phyloP scores from a whole-genome alignment of 768 basidiomycete genomes.

The Coprinopsis cinerea region DNA sequence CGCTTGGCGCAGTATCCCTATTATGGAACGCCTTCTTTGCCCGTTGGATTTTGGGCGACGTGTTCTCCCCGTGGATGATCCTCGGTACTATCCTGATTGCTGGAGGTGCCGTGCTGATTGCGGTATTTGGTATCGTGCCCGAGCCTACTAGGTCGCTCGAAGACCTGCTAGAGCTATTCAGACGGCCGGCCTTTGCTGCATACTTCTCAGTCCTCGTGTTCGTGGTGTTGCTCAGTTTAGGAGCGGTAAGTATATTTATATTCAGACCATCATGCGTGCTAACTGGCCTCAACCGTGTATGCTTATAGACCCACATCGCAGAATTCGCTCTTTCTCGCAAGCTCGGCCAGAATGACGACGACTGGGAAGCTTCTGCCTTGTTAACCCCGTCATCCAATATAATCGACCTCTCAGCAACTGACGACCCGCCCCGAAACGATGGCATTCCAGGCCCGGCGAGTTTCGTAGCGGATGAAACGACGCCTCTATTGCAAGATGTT shows the following conservation, averaged over 20 bases:
- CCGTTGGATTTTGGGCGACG: slow-evolving; percentile 74
- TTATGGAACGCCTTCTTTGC: slow-evolving; percentile 96
- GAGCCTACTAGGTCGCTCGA: slow-evolving; percentile 84
- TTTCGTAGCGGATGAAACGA: slow-evolving; percentile 43
- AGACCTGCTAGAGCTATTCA: slow-evolving; percentile 73
- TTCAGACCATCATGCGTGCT: not conserved
- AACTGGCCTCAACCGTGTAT: too few relatives aligned
- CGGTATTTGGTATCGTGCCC: slow-evolving; percentile 86
- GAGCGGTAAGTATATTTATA: slow-evolving; percentile 49
- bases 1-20: slow-evolving; percentile 86
- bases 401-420: slow-evolving; percentile 33
- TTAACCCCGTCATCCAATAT: slow-evolving; percentile 29
- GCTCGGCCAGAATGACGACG: slow-evolving; percentile 18
- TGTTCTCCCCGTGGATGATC: slow-evolving; percentile 79
- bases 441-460: slow-evolving; percentile 28
- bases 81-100: slow-evolving; percentile 87
- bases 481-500: slow-evolving; percentile 3
- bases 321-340: slow-evolving; percentile 57
- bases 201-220: slow-evolving; percentile 75
- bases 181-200: slow-evolving; percentile 67
- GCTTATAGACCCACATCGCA: slow-evolving; percentile 62
- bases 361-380: slow-evolving; percentile 22
- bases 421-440: slow-evolving; percentile 20
- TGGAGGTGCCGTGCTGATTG: slow-evolving; percentile 83
- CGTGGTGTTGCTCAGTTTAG: slow-evolving; percentile 52